Evolutionary conservation across 495 filamentous ascomycete genomes (phyloP).

Genomic region (Lophiostoma macrostomum): DNA sequence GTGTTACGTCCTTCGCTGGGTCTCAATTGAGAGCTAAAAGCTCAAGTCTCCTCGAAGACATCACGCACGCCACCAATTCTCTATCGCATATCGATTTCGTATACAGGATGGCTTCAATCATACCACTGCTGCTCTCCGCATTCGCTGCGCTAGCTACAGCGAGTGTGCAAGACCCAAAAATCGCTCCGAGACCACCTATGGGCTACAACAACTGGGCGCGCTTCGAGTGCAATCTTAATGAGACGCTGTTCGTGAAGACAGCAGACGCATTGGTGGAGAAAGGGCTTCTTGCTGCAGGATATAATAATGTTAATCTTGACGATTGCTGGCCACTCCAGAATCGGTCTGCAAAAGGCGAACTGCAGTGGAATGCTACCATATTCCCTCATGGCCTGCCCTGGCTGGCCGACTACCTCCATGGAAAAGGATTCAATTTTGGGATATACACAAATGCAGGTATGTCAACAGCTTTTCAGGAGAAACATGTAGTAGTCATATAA

Average conservation of each 20-base stretch:
- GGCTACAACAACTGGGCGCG: constrained; percentile 49
- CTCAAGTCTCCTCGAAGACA: too few relatives aligned
- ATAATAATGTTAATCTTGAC: constrained; percentile 46
- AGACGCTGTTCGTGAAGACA: constrained; percentile 45
- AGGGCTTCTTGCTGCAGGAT: constrained; percentile 43
- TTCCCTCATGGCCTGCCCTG: constrained; percentile 46
- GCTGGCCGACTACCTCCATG: constrained; percentile 40
- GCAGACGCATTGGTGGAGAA: constrained; percentile 43
- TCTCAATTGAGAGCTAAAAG: constrained; percentile 6
- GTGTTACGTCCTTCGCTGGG: not conserved
- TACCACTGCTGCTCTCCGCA: constrained; percentile 3
- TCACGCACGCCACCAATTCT: too few relatives aligned
- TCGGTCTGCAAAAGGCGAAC: constrained; percentile 37
- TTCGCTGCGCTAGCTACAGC: constrained; percentile 2
- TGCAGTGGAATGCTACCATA: constrained; percentile 41
- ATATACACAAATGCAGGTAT: constrained; percentile 46
- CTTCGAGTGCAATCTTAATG: constrained; percentile 46
- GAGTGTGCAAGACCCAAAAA: constrained; percentile 10
- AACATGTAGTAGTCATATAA: too few relatives aligned
- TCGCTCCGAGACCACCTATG: constrained; percentile 41
- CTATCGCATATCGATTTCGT: not conserved
- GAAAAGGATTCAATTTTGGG: constrained; percentile 42
- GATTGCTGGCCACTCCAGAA: constrained; percentile 45
- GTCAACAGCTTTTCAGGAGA: too few relatives aligned
- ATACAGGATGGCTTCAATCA: constrained; percentile 10